Conservation (phyloP, 495 filamentous ascomycete genomes). For the Neurospora hispaniola region DNA sequence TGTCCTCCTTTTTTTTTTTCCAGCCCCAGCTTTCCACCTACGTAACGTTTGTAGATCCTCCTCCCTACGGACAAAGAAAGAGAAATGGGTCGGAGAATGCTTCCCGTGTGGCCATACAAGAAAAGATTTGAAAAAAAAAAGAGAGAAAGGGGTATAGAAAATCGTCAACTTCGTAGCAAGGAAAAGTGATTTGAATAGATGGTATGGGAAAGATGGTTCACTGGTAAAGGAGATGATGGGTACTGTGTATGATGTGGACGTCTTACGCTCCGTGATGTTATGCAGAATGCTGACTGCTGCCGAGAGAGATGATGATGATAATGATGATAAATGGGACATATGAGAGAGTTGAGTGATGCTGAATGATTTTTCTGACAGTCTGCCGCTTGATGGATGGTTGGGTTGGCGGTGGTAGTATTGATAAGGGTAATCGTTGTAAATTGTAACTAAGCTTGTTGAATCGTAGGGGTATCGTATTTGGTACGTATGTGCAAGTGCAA, state of each 20-base stretch:
- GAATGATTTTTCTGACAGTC: too few relatives aligned
- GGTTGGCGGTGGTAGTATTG: neutral
- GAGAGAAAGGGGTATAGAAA: neutral
- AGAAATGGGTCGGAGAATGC: neutral
- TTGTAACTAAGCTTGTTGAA: neutral
- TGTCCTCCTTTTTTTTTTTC: neutral
- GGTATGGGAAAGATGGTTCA: neutral
- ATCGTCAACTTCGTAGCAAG: neutral
- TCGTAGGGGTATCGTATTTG: neutral
- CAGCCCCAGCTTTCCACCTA: neutral
- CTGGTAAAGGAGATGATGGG: neutral
- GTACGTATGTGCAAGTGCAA: neutral
- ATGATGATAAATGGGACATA: neutral
- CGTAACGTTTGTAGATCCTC: neutral
- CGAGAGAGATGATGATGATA: too few relatives aligned
- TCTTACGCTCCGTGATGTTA: neutral
- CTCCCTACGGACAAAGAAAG: neutral
- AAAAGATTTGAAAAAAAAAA: neutral
- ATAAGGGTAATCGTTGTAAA: neutral
- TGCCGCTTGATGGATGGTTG: too few relatives aligned
- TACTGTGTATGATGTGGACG: neutral
- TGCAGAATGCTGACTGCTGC: neutral
- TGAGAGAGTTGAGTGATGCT: neutral
- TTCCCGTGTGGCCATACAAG: neutral
- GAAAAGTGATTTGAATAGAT: neutral